Base-by-base conservation (phyloP, 768 basidiomycete genomes). In the Lanmaoa rubissima region DNA sequence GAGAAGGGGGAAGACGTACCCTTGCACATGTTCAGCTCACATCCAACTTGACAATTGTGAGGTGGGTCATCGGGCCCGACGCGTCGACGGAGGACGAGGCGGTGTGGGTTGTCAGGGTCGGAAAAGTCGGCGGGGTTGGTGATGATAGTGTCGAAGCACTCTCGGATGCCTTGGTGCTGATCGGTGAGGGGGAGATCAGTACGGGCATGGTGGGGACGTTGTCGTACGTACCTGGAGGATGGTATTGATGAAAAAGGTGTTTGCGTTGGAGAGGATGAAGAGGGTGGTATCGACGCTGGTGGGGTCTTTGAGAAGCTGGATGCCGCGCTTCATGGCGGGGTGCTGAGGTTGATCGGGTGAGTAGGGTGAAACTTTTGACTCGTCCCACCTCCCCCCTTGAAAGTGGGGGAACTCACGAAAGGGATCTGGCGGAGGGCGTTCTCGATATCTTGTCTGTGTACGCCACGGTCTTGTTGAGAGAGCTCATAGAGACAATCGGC, bases 11-110 rank as follows among this genome's bases (percentile, higher is more conserved):
- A 16, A 19, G 12, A 55, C 48, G 44, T 19, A 86, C 92, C 93
- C 78, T 99, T 99, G 79, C 97, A 99, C 95, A 99, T 97, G 78
- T 99, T 98, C 14, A 87, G 83, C 54, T 87, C 86, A 76, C 97
- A 99, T 7, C 96, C 96, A 50, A 96, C 80, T 43, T 76, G 77
- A 74, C 97, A 99, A 8, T 66, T 69, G 71, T 98, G 97, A 57
- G 93, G 93, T 2, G 85, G 85, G 1, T 84, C 90, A 21, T 75
- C 62, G 12, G 92, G 90, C 57, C 87, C 88, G 42, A 98, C 77
- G 43, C 88, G 80, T 14, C 95, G 81, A 32, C 82, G 79, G 46
- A 99, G 74, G 54, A 86, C 83, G 53, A 98, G 84, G 7, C 90
- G 77, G 36, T 90, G 85, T 1, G 66, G 81, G 8, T 76, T 64